These are phyloP conservation scores for Westerdykella aurantiaca DNA, from an alignment of 2,329 filamentous ascomycete genomes.

Conservation along the genomic window DNA sequence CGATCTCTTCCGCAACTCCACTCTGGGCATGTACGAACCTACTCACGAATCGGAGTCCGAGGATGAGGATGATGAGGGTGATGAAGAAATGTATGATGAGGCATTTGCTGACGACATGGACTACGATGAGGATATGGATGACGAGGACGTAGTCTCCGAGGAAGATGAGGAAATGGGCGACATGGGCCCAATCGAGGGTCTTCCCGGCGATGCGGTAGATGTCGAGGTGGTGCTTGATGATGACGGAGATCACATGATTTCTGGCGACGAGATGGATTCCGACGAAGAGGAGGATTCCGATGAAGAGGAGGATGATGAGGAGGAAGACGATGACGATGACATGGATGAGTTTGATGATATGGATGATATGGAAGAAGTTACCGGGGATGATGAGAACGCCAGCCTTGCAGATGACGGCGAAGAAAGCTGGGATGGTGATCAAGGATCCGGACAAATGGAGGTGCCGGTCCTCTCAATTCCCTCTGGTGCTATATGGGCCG, in stretches of 20 bases:
- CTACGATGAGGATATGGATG: constrained; percentile 72
- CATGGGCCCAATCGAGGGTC: constrained; percentile 66
- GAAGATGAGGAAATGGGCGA: constrained; percentile 74
- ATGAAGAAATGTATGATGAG: constrained; percentile 84
- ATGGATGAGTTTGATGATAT: constrained; percentile 48
- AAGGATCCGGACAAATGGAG: constrained; percentile 22
- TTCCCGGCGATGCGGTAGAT: constrained; percentile 57
- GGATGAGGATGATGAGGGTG: constrained; percentile 57
- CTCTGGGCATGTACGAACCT: constrained; percentile 88
- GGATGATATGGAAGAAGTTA: constrained; percentile 38
- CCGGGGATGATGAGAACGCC: constrained; percentile 44
- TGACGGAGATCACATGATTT: constrained; percentile 53
- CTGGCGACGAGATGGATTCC: constrained; percentile 50
- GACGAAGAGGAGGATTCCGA: constrained; percentile 51
- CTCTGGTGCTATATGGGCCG: constrained; percentile 32
- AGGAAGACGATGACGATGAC: constrained; percentile 48
- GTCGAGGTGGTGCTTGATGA: constrained; percentile 84
- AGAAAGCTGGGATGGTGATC: constrained; percentile 43
- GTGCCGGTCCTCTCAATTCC: constrained; percentile 43
- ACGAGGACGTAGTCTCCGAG: constrained; percentile 69
- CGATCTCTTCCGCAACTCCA: constrained; percentile 93
- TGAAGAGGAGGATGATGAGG: constrained; percentile 45
- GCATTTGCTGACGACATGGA: constrained; percentile 89
- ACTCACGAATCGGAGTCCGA: constrained; percentile 74
- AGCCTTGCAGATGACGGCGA: constrained; percentile 39